Conservation (phyloP, 805 yeast genomes). For the Teunomyces barrocoloradensis region DNA sequence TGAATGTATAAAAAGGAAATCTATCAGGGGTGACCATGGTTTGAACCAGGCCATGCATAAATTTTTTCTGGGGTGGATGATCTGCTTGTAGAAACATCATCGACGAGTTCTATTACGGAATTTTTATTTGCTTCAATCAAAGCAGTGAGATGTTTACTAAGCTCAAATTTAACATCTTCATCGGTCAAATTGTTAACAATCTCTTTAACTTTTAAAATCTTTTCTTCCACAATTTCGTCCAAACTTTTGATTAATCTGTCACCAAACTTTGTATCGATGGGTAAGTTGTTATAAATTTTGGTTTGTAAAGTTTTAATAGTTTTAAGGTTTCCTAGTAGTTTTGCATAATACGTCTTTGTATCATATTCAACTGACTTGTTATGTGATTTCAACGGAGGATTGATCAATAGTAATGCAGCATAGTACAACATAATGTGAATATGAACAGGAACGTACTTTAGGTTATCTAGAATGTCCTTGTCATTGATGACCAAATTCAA, state of each 20-base stretch:
- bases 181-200: conserved; percentile 20
- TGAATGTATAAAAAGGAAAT: conserved; percentile 6
- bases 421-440: conserved; percentile 70
- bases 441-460: conserved; percentile 68
- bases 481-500: conserved; percentile 58
- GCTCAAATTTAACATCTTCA: conserved; percentile 14
- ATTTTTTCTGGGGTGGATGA: conserved; percentile 37
- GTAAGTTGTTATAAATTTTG: conserved; percentile 43
- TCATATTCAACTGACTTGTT: conserved; percentile 22
- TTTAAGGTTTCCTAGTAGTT: conserved; percentile 36
- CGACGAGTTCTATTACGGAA: conserved; percentile 14
- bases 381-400: conserved; percentile 40
- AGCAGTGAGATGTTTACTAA: conserved; percentile 12
- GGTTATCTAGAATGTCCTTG: conserved; percentile 52
- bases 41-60: conserved; percentile 65
- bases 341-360: conserved; percentile 21
- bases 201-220: conserved; percentile 14
- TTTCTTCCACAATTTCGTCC: conserved; percentile 31
- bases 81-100: conserved; percentile 21
- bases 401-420: conserved; percentile 56
- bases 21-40: conserved; percentile 58
- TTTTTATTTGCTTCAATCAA: conserved; percentile 12
- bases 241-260: conserved; percentile 35
- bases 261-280: conserved; percentile 55
- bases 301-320: conserved; percentile 44